These are phyloP conservation scores for Chaetomiaceae sp. DNA, from an alignment of 2,329 filamentous ascomycete genomes.

Conservation along the genomic window DNA sequence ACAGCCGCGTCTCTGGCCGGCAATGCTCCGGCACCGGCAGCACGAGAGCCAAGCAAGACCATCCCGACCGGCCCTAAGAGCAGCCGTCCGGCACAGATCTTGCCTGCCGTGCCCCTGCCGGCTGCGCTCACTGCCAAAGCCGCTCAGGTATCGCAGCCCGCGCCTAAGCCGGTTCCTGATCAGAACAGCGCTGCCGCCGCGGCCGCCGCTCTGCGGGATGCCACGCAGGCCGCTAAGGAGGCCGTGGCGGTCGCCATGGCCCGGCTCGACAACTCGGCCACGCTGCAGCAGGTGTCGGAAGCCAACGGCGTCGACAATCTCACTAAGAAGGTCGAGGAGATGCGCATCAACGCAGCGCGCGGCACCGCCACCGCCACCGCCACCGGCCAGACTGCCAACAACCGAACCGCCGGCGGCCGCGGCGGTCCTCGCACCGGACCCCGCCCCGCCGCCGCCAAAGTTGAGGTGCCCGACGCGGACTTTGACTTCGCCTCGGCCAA, in stretches of 20 bases:
- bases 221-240: slow-evolving; percentile 67
- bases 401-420: slow-evolving; percentile 40
- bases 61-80: slow-evolving; percentile 44
- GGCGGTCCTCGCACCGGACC: slow-evolving; percentile 37
- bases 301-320: slow-evolving; percentile 59
- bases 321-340: slow-evolving; percentile 68
- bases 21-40: slow-evolving; percentile 28
- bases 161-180: slow-evolving; percentile 34
- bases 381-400: no score
- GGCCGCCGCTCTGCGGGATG: slow-evolving; percentile 51
- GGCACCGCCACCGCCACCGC: no score
- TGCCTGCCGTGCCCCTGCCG: slow-evolving; percentile 60
- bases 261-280: slow-evolving; percentile 47
- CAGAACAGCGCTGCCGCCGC: slow-evolving; percentile 31
- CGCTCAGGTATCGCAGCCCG: slow-evolving; percentile 24
- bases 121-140: slow-evolving; percentile 35
- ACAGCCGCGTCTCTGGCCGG: slow-evolving; percentile 46
- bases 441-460: slow-evolving; percentile 62
- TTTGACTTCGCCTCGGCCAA: slow-evolving; percentile 87
- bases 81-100: slow-evolving; percentile 42
- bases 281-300: slow-evolving; percentile 32
- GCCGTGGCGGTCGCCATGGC: slow-evolving; percentile 80
- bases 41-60: slow-evolving; percentile 34
- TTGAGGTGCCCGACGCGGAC: slow-evolving; percentile 84
- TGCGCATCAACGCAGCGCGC: slow-evolving; percentile 58